Base-by-base conservation (phyloP, 2,329 filamentous ascomycete genomes). In the Aspergillus vadensis region DNA sequence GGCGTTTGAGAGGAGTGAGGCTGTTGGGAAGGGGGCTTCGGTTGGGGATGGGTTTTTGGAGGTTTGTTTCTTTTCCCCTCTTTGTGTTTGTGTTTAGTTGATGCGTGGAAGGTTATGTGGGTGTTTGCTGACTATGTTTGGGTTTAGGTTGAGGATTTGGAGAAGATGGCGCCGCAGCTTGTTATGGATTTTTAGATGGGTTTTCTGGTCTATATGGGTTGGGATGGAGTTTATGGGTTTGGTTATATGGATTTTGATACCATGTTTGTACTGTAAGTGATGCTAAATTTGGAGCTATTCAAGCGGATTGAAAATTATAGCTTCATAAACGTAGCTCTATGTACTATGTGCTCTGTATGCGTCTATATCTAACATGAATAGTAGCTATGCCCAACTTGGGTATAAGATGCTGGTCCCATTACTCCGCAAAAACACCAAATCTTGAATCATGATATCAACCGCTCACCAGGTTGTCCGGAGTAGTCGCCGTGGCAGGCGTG, bases 81-180 rank as follows among this genome's bases (percentile, higher is more conserved):
- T 23, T 53, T 25, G 47, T 41, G 8, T 9, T 17, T 17, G 21
- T 8, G 19, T n/a, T 9, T 12, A 4, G 14, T 17, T 21, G 38
- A n/a, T 17, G 17, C 9, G 27, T 19, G 14, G 19, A 5, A n/a
- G 12, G 36, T 6, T 9, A 14, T 23, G 12, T 27, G 41, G 43
- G n/a, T 10, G 36, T 14, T 53, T 25, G 12, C 19, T 63, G 47
- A 58, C 36, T 54, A 51, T 62, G 47, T 32, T 58, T 15, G 51
- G 23, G 55, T 36, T 36, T 69, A 93, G 85, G 88, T 96, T 49
- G 92, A 96, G 72, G 93, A 97, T 79, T 73, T 98, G 62, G 93
- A 97, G 79, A 95, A 91, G 77, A 82, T 96, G 68, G 90, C 91
- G 14, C 91, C 91, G 58, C 91, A 96, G 76, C 79, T 97, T 70